These are phyloP conservation scores for Sonneratia alba DNA, from an alignment of 345 rosid species.

Conservation along the genomic window DNA sequence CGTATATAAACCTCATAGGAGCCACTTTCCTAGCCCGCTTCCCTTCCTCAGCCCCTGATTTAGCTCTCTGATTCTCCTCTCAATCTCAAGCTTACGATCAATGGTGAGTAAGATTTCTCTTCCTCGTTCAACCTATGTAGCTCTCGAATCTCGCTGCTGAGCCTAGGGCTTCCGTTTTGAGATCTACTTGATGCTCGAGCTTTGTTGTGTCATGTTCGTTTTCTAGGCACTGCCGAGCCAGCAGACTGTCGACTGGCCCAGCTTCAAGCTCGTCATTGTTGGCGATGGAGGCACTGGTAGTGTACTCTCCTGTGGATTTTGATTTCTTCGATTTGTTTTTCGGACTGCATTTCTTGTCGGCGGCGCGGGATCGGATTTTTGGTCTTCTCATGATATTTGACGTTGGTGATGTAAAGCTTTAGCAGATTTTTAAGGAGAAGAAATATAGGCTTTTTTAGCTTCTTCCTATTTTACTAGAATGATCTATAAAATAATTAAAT, in stretches of 20 bases:
- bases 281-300: conserved; percentile 41
- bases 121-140: not conserved
- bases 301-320: not conserved
- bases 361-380: no score
- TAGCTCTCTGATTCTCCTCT: not conserved
- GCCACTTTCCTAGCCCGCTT: not conserved
- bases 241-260: conserved; percentile 27
- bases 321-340: not conserved
- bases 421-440: not conserved
- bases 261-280: conserved; percentile 39
- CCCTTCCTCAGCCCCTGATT: not conserved
- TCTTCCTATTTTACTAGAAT: not conserved
- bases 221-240: conserved; percentile 20
- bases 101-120: conserved; percentile 2
- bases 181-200: not conserved
- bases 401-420: not conserved
- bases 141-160: not conserved
- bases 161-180: not conserved
- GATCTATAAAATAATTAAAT: not conserved
- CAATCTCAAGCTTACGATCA: not conserved
- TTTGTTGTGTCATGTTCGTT: not conserved
- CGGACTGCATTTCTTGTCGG: not conserved
- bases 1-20: conserved; percentile 4
- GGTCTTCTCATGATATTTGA: not conserved
- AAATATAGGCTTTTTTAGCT: not conserved